Conservation (phyloP, 2,329 filamentous ascomycete species). For the Fusarium sarcochroum region DNA sequence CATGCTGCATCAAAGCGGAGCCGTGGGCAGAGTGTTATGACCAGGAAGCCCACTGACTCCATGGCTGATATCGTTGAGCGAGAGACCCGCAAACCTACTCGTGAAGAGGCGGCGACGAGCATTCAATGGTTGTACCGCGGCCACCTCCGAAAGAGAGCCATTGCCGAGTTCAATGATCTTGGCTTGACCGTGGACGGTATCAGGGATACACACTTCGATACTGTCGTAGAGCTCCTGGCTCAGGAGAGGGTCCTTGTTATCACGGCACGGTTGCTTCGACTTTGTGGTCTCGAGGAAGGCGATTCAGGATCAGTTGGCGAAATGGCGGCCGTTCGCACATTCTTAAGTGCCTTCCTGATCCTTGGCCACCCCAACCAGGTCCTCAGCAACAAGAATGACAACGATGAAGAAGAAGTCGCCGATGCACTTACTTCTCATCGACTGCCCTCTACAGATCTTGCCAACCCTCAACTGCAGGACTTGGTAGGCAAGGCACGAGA, state of each 20-base stretch:
- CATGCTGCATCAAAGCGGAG: slow-evolving; percentile 66
- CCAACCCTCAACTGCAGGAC: slow-evolving; percentile 76
- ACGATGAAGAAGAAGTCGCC: slow-evolving; percentile 68
- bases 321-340: slow-evolving; percentile 80
- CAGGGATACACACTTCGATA: slow-evolving; percentile 78
- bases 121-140: slow-evolving; percentile 81
- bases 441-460: slow-evolving; percentile 62
- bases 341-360: slow-evolving; percentile 85
- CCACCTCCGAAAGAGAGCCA: slow-evolving; percentile 67
- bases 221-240: slow-evolving; percentile 77
- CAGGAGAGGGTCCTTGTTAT: slow-evolving; percentile 75
- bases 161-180: slow-evolving; percentile 76
- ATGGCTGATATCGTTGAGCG: slow-evolving; percentile 66
- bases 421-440: slow-evolving; percentile 48
- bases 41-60: slow-evolving; percentile 64
- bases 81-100: slow-evolving; percentile 62
- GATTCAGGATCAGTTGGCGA: slow-evolving; percentile 74
- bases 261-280: slow-evolving; percentile 76
- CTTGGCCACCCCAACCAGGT: slow-evolving; percentile 84
- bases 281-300: slow-evolving; percentile 79
- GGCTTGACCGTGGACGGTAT: slow-evolving; percentile 80
- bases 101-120: slow-evolving; percentile 73
- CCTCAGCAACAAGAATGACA: slow-evolving; percentile 79
- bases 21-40: slow-evolving; percentile 65
- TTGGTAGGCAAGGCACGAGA: slow-evolving; percentile 84